phyloP scores from a whole-genome alignment of 129 eudicot genomes.

The Silybum marianum region DNA sequence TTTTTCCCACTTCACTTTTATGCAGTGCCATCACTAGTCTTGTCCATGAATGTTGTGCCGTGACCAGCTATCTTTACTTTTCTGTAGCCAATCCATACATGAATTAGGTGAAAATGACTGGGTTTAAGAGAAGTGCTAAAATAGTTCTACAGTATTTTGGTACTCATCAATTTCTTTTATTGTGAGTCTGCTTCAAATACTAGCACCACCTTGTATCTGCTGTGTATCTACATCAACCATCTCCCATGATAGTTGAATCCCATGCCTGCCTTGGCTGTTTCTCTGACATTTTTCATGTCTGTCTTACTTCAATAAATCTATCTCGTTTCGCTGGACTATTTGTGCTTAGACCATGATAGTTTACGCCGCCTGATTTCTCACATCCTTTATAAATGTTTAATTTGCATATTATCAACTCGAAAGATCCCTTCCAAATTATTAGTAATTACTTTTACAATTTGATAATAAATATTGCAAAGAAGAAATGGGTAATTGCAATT shows the following conservation, averaged over 20 bases:
- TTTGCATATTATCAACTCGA: background rate
- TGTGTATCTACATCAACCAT: background rate
- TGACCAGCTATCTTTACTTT: background rate
- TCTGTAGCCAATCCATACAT: background rate
- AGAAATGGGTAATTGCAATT: background rate
- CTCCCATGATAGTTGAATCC: background rate
- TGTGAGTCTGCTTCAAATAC: background rate
- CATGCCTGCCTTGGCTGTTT: background rate
- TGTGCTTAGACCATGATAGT: conserved; percentile 2
- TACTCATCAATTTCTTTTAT: background rate
- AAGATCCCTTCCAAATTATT: background rate
- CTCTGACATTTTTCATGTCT: background rate
- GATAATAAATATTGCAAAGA: background rate
- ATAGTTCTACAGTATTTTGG: background rate
- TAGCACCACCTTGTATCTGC: background rate
- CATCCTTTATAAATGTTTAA: background rate
- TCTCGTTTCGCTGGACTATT: background rate
- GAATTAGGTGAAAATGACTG: background rate
- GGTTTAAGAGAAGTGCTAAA: background rate
- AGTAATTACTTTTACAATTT: background rate
- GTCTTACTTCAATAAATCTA: background rate
- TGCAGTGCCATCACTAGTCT: conserved; percentile 1
- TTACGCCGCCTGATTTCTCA: background rate
- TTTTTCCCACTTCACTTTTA: background rate
- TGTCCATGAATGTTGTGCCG: background rate